Base-by-base conservation (phyloP, 805 yeast species). In the Saccharomycopsis babjevae region DNA sequence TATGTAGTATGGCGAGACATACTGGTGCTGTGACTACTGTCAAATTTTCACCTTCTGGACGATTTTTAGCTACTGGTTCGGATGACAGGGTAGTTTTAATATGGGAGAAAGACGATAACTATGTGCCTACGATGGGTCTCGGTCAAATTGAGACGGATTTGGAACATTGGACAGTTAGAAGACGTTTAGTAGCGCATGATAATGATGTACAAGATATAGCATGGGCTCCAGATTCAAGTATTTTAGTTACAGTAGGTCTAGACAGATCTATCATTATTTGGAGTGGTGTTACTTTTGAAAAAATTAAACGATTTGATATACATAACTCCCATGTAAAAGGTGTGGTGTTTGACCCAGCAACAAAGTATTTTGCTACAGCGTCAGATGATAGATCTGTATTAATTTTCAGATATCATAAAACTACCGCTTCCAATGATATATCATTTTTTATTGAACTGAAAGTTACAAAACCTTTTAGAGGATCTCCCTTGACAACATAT, bases 201-300 rank as follows among this genome's bases (percentile, higher is more conserved):
- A 94, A 93, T 70, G 99, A 94, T 75, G 89, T 94, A 57, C 99
- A 94, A 71, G 99, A 94, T 72, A 85, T 94, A 66, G 96, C 97
- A 52, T 94, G 99, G 98, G 88, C 97, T 1, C 97, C 98, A 0
- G 98, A 93, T 70, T 88, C 96, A 3, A 82, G 89, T 42, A 82
- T 94, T 28, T 75, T 94, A 56, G 97, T 94, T 18, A 88, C 97
- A 0, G 99, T 93, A 11, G 99, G 99, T 0, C 77, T 94, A 61
- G 99, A 94, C 73, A 79, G 97, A 69, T 87, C 94, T 54, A 89
- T 94, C 59, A 88, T 93, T 55, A 85, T 94, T 13, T 94, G 98
- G 97, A 89, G 85, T 68, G 98, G 97, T 2, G 75, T 83, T 1
- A 93, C 97, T 0, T 91, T 94, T 77, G 96, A 94, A 73, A 82